These are phyloP conservation scores for Barnettozyma sp. DNA, from an alignment of 805 yeast genomes.

Conservation along the genomic window DNA sequence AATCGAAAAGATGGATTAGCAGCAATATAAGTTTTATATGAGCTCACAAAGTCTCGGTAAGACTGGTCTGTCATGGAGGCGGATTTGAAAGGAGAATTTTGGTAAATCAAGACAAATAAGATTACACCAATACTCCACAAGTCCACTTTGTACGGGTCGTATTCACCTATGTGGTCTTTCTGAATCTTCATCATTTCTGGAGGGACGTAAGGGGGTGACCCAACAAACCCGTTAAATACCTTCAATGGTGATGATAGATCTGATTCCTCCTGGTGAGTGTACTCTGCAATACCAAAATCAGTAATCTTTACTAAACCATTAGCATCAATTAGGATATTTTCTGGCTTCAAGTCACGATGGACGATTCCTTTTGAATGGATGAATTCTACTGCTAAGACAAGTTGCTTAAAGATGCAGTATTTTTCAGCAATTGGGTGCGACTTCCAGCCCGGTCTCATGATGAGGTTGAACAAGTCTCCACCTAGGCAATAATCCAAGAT, in stretches of 20 bases:
- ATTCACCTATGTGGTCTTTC: slow-evolving; percentile 30
- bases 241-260: slow-evolving; percentile 38
- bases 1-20: slow-evolving; percentile 44
- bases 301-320: slow-evolving; percentile 61
- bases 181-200: slow-evolving; percentile 59
- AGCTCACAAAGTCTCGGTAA: slow-evolving; percentile 49
- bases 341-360: slow-evolving; percentile 72
- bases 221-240: slow-evolving; percentile 45
- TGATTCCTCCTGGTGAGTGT: slow-evolving; percentile 48
- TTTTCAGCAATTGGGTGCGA: slow-evolving; percentile 43
- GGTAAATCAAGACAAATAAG: slow-evolving; percentile 51
- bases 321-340: slow-evolving; percentile 53
- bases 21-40: slow-evolving; percentile 34
- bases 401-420: slow-evolving; percentile 63
- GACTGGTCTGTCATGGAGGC: slow-evolving; percentile 41
- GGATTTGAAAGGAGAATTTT: slow-evolving; percentile 52
- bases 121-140: slow-evolving; percentile 69
- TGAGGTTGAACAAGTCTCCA: slow-evolving; percentile 54
- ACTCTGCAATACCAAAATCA: slow-evolving; percentile 71
- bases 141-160: slow-evolving; percentile 65
- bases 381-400: slow-evolving; percentile 52
- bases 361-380: slow-evolving; percentile 62
- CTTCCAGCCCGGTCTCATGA: slow-evolving; percentile 56
- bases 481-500: slow-evolving; percentile 55
- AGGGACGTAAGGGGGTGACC: slow-evolving; percentile 76